Evolutionary conservation across 2,329 filamentous ascomycete genomes (phyloP).

Genomic region (Trichoderma afroharzianum): DNA sequence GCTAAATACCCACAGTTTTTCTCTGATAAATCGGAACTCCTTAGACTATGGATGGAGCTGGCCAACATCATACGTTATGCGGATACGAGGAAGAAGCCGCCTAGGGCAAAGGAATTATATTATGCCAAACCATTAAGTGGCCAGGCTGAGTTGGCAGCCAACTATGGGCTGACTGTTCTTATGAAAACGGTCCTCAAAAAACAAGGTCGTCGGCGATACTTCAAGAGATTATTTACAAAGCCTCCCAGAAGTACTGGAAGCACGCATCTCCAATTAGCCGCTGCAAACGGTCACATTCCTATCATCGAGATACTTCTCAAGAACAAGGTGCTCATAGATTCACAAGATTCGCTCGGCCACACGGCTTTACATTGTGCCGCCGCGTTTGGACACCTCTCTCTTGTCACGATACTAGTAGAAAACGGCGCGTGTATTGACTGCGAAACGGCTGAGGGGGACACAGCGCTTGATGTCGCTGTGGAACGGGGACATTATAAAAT

Average conservation of each 20-base stretch:
- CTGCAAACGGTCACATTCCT: neutral
- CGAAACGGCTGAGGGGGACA: rapidly evolving
- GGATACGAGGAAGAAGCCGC: too few relatives aligned
- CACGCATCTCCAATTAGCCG: neutral
- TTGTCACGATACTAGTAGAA: neutral
- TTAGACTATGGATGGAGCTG: neutral
- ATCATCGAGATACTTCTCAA: neutral
- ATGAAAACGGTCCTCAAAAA: neutral
- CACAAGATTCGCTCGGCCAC: rapidly evolving
- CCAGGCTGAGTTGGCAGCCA: neutral
- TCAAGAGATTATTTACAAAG: neutral
- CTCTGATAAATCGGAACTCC: neutral
- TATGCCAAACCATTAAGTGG: too few relatives aligned
- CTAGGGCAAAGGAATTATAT: too few relatives aligned
- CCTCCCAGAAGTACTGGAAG: neutral
- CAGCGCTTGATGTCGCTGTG: neutral
- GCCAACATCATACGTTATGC: too few relatives aligned
- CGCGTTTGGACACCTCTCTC: neutral
- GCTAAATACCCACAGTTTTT: neutral
- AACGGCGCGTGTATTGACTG: neutral
- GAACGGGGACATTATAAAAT: neutral
- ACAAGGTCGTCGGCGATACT: neutral
- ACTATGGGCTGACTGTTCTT: neutral
- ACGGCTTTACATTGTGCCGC: neutral
- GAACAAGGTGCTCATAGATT: neutral